These are phyloP conservation scores for Calonectria hongkongensis DNA, from an alignment of 2,329 filamentous ascomycete genomes.

Conservation along the genomic window DNA sequence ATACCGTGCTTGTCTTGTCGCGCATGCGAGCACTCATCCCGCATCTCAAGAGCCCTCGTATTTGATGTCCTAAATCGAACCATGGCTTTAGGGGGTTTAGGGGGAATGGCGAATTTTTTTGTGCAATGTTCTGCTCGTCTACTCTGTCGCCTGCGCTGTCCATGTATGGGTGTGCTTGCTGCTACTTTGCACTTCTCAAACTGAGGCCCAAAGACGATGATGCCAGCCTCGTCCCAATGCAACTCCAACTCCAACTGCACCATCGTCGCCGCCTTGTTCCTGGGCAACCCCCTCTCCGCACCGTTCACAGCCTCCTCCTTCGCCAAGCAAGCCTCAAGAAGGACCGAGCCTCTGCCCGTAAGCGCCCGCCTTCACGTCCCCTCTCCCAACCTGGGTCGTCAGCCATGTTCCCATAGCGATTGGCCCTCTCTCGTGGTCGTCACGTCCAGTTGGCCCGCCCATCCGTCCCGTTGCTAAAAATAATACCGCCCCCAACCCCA, in stretches of 20 bases:
- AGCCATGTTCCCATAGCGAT: slow-evolving; percentile 8
- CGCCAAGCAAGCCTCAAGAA: neutral
- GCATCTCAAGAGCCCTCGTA: slow-evolving; percentile 36
- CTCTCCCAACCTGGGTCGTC: slow-evolving; percentile 9
- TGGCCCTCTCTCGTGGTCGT: neutral
- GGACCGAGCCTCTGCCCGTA: slow-evolving; percentile 21
- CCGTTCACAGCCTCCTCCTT: slow-evolving; percentile 36
- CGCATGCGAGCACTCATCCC: slow-evolving; percentile 40
- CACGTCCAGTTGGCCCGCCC: slow-evolving; percentile 19
- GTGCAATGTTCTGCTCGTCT: neutral
- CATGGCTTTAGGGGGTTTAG: neutral
- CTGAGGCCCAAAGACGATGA: neutral
- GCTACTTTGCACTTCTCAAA: neutral
- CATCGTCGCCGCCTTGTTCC: neutral
- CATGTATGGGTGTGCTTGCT: neutral
- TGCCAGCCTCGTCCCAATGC: slow-evolving; percentile 32
- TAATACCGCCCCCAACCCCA: slow-evolving; percentile 31
- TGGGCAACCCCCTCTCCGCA: neutral
- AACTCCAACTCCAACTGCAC: neutral
- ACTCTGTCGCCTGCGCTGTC: neutral
- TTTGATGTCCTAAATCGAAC: slow-evolving; percentile 28
- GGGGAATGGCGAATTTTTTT: neutral
- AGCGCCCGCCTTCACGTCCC: slow-evolving; percentile 20
- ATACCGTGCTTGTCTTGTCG: slow-evolving; percentile 7
- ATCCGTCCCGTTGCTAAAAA: slow-evolving; percentile 43